Evolutionary conservation across 768 basidiomycete genomes (phyloP), one percentile per base, ranked within the genome.

Genomic region (Hygrophorus pudorinus): DNA sequence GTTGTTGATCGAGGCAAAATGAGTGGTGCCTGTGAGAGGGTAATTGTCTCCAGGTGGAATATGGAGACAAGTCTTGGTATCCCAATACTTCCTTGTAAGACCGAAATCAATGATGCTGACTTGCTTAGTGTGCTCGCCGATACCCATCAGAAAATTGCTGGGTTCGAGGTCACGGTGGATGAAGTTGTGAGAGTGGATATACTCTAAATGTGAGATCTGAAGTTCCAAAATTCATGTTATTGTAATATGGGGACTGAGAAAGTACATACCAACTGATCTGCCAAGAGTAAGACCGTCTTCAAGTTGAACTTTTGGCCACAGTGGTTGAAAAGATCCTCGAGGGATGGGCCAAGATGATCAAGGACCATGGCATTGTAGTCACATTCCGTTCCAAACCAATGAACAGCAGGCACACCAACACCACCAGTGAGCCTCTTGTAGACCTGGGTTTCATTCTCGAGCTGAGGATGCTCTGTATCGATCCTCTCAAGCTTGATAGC

Each of bases 61-160:
- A n/a, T n/a, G n/a, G n/a, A n/a, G n/a, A n/a, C n/a, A n/a, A n/a
- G n/a, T n/a, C n/a, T n/a, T n/a, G n/a, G 33, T 51, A 46, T n/a
- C n/a, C n/a, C n/a, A n/a, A n/a, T n/a, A n/a, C n/a, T n/a, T n/a
- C n/a, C n/a, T n/a, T n/a, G n/a, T n/a, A n/a, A n/a, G n/a, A n/a
- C n/a, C n/a, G n/a, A n/a, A n/a, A n/a, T n/a, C n/a, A n/a, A n/a
- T n/a, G n/a, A n/a, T n/a, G n/a, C n/a, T n/a, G n/a, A n/a, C n/a
- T n/a, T n/a, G n/a, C n/a, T n/a, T n/a, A 20, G 69, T 67, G 85
- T 83, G 8, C 83, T 81, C n/a, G n/a, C n/a, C n/a, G n/a, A n/a
- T n/a, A n/a, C n/a, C n/a, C n/a, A 86, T 84, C 52, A 86, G 64
- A 68, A 86, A 86, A 68, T 86, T 86, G 70, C 85, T 84, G 32